Base-by-base conservation (phyloP, 805 yeast species). In the Metschnikowia henanensis region DNA sequence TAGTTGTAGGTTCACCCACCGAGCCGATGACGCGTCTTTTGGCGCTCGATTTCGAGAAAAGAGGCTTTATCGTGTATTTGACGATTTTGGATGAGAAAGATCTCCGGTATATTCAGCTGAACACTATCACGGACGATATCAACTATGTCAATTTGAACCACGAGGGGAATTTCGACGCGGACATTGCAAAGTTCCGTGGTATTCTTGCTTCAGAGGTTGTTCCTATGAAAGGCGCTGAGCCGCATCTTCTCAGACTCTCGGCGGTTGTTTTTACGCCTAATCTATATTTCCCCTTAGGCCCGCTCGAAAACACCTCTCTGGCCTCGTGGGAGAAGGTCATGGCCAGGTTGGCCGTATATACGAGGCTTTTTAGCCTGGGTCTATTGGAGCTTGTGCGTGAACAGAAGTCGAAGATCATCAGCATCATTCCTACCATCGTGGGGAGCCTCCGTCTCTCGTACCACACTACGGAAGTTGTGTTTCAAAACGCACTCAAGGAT, bases 41-140 rank as follows among this genome's bases (percentile, higher is more conserved):
- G 23, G 87, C 90, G 1, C 72, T 77, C 44, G 96, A 88, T 59
- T 73, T 88, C 50, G 90, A 87, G 50, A 75, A 76, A 35, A 70
- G 95, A 41, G 95, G 96, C 1, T 87, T 85, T 58, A 83, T 89
- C 25, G 90, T 89, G 3, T 88, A 84, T 59, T 72, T 88, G 50
- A 82, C 95, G 0, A 78, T 82, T n/a, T 60, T 77, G n/a, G 79
- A 75, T 46, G 87, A 81, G 22, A 73, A 71, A 49, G 88, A 83
- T 48, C 59, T 70, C 34, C 68, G 64, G 51, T 74, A 75, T 41
- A 68, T 81, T 37, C 77, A 75, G 47, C 56, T 68, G 28, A 76
- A 68, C 47, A 87, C 85, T 45, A 75, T 82, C 35, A 79, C 84
- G 13, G 76, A 78, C 19, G 95, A 88, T 59, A 76, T 87, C 43